phyloP scores from a whole-genome alignment of 495 filamentous ascomycete genomes.

The Aspergillus hancockii region DNA sequence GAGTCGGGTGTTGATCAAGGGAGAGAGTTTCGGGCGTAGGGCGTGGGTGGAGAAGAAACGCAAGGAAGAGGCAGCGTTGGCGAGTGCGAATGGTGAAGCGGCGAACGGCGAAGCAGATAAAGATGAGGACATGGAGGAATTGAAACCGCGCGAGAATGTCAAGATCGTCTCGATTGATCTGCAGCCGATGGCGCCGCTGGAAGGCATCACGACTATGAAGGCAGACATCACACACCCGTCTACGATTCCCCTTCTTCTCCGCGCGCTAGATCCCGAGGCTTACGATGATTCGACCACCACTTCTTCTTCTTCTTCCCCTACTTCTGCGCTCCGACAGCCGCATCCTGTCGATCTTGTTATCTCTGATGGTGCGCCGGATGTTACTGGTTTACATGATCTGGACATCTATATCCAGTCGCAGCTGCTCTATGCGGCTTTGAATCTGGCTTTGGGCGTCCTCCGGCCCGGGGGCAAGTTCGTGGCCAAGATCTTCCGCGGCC shows the following conservation, averaged over 20 bases:
- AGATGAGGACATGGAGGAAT: slow-evolving; percentile 32
- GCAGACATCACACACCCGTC: slow-evolving; percentile 97
- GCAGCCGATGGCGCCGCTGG: slow-evolving; percentile 90
- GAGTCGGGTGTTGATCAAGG: slow-evolving; percentile 87
- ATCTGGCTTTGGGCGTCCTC: slow-evolving; percentile 87
- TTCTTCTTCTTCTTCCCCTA: slow-evolving; percentile 38
- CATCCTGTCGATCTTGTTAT: slow-evolving; percentile 89
- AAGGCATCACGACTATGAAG: slow-evolving; percentile 86
- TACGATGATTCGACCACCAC: slow-evolving; percentile 58
- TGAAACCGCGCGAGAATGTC: slow-evolving; percentile 69
- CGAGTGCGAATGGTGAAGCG: slow-evolving; percentile 39
- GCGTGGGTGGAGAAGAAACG: slow-evolving; percentile 83
- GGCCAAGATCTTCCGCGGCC: slow-evolving; percentile 93
- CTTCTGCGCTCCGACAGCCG: slow-evolving; percentile 40
- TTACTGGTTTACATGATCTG: slow-evolving; percentile 93
- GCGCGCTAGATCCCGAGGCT: slow-evolving; percentile 77
- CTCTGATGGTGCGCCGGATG: slow-evolving; percentile 93
- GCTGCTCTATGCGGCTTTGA: slow-evolving; percentile 88
- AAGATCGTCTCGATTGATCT: slow-evolving; percentile 95
- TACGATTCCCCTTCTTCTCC: slow-evolving; percentile 83
- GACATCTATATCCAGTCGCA: slow-evolving; percentile 98
- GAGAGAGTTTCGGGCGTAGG: slow-evolving; percentile 80
- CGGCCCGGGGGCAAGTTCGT: slow-evolving; percentile 94
- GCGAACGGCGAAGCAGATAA: slow-evolving; percentile 28
- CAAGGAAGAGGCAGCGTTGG: slow-evolving; percentile 45